Evolutionary conservation across 257 asterid genomes (phyloP), one percentile per base, ranked within the genome.

Genomic region (Fraxinus excelsior): DNA sequence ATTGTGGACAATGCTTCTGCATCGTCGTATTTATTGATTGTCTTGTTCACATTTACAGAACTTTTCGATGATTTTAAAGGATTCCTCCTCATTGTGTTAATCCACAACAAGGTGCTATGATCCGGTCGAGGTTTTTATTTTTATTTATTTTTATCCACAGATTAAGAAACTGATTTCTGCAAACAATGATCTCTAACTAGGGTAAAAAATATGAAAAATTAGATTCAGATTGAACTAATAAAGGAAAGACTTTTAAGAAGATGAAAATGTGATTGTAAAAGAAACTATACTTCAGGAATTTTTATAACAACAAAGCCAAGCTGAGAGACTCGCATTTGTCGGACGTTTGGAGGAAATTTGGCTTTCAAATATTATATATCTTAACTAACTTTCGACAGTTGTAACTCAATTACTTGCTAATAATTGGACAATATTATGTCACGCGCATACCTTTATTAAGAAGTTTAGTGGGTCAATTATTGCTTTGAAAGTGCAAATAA

Each of bases 11-110:
- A 66, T 0, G 86, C 84, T 23, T 82, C 90, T 13, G 76, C 75
- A 46, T 87, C 90, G 38, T 88, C 90, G 66, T 80, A 79, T 75
- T 79, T 82, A 3, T 80, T 79, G 42, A 82, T 29, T 13, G 79
- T 75, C 71, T 86, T 83, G 5, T 65, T 64, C 76, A 82, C 88
- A n/a, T 84, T 82, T 8, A 88, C 73, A 25, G 94, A 85, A 76
- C 94, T 92, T 80, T 76, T 86, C 0, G 98, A 91, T 19, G 82
- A 37, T 84, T 88, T 92, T 38, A 94, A 82, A 53, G 85, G 64
- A 68, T 79, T 82, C 81, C 75, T 89, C 90, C 71, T 87, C 92
- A 87, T 91, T 16, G 78, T 82, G 35, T 79, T 72, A 10, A 84
- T 77, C 78, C 84, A 80, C 96, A 92, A 75, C 88, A 92, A 23